phyloP scores from a whole-genome alignment of 768 basidiomycete genomes.

The Mycena kentingensis region DNA sequence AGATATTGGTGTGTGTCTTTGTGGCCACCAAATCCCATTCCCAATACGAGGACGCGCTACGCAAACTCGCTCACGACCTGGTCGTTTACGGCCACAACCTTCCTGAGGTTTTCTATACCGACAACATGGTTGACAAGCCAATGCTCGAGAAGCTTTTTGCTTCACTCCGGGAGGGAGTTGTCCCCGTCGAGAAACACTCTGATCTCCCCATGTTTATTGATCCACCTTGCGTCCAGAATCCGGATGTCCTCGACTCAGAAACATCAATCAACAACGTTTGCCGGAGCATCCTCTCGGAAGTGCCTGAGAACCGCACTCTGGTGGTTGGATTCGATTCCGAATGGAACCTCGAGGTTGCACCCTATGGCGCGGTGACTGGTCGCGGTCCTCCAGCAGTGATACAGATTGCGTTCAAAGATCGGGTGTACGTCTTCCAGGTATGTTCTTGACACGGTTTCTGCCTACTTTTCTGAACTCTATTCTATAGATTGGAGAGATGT shows the following conservation, averaged over 20 bases:
- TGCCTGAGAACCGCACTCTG: background rate
- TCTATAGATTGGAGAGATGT: no score
- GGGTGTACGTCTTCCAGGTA: background rate
- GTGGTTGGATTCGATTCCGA: background rate
- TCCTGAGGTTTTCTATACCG: background rate
- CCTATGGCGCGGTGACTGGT: background rate
- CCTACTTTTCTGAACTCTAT: no score
- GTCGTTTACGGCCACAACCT: background rate
- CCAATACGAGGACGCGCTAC: background rate
- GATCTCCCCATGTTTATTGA: background rate
- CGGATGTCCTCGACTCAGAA: background rate
- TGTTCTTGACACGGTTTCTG: background rate
- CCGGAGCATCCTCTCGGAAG: background rate
- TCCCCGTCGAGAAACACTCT: background rate
- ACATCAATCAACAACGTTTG: background rate
- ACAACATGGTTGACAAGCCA: background rate
- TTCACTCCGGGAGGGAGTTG: background rate
- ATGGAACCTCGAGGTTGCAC: background rate
- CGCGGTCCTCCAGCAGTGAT: background rate
- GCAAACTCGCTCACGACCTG: background rate
- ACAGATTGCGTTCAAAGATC: background rate
- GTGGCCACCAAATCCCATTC: conserved; percentile 11
- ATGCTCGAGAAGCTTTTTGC: background rate
- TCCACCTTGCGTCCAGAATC: background rate
- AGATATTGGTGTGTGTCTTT: conserved; percentile 2